A percentile compares a stretch with the other conserved stretches of the same genome.
phyloP scores from a whole-genome alignment of 2,329 filamentous ascomycete genomes.

The Fusarium paranaense region DNA sequence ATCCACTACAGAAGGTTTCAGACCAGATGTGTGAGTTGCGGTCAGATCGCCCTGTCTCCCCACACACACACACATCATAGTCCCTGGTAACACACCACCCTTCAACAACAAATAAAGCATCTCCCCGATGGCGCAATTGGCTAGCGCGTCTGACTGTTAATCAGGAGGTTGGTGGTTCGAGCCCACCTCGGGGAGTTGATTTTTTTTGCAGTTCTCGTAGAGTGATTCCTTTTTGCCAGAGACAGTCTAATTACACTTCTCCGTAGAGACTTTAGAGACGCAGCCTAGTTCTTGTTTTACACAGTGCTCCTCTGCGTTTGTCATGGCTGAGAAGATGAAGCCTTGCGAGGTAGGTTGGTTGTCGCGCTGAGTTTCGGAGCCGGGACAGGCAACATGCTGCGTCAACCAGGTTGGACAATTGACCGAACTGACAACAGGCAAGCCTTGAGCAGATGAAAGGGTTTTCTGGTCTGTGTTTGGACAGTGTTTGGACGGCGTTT shows the following conservation, averaged over 20 bases:
- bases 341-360: neutral
- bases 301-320: neutral
- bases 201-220: neutral
- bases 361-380: neutral
- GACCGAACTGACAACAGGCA: neutral
- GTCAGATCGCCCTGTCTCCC: neutral
- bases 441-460: neutral
- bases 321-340: neutral
- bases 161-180: constrained; percentile 42
- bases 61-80: neutral
- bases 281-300: neutral
- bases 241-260: no score
- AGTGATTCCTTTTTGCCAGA: neutral
- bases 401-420: neutral
- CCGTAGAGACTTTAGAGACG: neutral
- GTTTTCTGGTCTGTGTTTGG: neutral
- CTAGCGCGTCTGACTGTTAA: constrained; percentile 72
- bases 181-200: constrained; percentile 11
- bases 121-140: constrained; percentile 59
- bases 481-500: neutral
- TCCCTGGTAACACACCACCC: neutral
- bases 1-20: neutral
- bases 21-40: neutral
- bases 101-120: neutral
- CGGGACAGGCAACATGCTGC: neutral